Conservation (phyloP, 176 grass and related monocot species). For the Oryza glaberrima region DNA sequence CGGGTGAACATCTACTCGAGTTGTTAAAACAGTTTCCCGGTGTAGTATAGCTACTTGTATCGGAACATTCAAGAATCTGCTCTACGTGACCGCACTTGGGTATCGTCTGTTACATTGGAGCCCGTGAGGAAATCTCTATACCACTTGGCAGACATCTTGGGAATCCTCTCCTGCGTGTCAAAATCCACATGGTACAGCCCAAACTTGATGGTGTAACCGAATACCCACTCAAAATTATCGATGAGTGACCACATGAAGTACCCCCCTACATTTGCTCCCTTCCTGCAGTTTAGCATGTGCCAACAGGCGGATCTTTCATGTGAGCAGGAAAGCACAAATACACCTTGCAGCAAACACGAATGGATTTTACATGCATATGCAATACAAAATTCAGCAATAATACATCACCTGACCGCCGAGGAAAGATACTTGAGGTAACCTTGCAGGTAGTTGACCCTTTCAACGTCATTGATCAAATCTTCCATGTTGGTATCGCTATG, state of each 20-base stretch:
- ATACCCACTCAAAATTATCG: constrained; percentile 67
- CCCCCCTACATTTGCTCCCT: constrained; percentile 57
- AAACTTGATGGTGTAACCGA: constrained; percentile 45
- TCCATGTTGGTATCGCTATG: background rate
- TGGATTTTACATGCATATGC: no score
- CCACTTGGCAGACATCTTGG: constrained; percentile 57
- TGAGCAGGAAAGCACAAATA: no score
- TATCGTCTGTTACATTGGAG: background rate
- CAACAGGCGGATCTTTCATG: no score
- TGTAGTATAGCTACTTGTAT: background rate
- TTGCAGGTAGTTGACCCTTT: constrained; percentile 48
- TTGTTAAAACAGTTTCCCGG: no score
- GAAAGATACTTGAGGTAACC: constrained; percentile 49
- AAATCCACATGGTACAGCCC: constrained; percentile 65
- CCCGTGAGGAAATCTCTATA: constrained; percentile 50
- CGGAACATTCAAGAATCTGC: background rate
- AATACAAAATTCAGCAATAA: background rate
- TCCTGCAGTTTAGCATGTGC: constrained; percentile 12
- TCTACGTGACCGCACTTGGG: background rate
- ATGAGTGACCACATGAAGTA: constrained; percentile 66
- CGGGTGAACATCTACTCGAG: no score
- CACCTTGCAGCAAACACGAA: no score
- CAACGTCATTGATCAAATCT: constrained; percentile 38
- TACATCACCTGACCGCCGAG: constrained; percentile 51
- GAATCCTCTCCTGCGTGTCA: constrained; percentile 46